These are phyloP conservation scores for Schizochytrium sp. DNA, from an alignment of 108 stramenopile species.

Conservation along the genomic window DNA sequence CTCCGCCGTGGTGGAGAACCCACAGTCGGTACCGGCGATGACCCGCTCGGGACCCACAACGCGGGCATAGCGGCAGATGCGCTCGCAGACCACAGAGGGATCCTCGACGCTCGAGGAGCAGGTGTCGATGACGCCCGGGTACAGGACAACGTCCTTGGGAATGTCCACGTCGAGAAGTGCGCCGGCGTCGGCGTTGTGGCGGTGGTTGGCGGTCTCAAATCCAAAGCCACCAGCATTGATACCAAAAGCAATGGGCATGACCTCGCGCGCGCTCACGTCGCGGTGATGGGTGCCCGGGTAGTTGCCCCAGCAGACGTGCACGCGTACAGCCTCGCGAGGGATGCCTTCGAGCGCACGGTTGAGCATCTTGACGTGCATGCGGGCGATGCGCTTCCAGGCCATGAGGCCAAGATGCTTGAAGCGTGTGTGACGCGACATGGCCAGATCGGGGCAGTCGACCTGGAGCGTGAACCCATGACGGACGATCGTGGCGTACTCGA, in stretches of 20 bases:
- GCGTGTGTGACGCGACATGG: conserved; percentile 17
- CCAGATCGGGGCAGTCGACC: conserved; percentile 6
- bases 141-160: background rate
- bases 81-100: background rate
- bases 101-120: conserved; percentile 15
- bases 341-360: conserved; percentile 9
- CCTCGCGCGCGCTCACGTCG: background rate
- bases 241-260: background rate
- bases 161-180: background rate
- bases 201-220: conserved; percentile 5
- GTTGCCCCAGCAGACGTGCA: conserved; percentile 17
- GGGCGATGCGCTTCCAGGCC: background rate
- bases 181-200: background rate
- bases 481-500: background rate
- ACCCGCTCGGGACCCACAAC: conserved; percentile 3
- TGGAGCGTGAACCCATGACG: background rate
- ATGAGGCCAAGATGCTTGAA: background rate
- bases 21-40: background rate
- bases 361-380: background rate
- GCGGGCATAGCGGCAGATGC: background rate
- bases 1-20: conserved; percentile 13
- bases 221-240: background rate
- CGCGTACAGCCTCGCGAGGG: background rate
- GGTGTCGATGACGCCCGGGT: conserved; percentile 18
- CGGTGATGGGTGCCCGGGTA: background rate